Evolutionary conservation across 148 eudicot genomes (phyloP), one percentile per base, ranked within the genome.

Genomic region (Diospyros kaki): DNA sequence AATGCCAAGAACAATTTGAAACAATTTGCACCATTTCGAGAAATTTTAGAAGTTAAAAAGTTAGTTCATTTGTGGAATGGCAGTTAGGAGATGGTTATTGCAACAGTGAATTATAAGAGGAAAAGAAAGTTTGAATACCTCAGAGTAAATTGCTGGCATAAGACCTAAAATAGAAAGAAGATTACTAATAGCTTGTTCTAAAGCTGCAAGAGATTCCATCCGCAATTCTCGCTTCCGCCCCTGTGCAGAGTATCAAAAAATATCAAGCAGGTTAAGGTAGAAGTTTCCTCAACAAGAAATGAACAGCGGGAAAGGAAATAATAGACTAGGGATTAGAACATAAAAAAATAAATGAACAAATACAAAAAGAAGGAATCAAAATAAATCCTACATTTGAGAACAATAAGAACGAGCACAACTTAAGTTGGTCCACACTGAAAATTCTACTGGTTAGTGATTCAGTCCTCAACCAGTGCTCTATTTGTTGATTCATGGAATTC

Each of bases 171-270:
- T 78, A 58, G 73, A 56, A 74, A 95, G 80, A 65, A 85, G 85
- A 67, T 82, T 80, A 64, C 88, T 83, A 11, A 90, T 81, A 0
- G 84, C 53, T 79, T 81, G 85, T 67, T 83, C 94, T 77, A 95
- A 72, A 68, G 94, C 96, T 58, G 89, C 89, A 81, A 95, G 92
- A 68, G 99, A 95, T 83, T 95, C 94, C 48, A 86, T 70, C 65
- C 99, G 89, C 72, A 77, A 61, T 58, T 74, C 82, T 73, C 82
- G 86, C 94, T 92, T 95, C 89, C 84, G 92, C 62, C 97, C 99
- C 99, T 95, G 90, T 59, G 77, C 44, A 69, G 45, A 73, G 68
- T 75, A 81, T 75, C 18, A 14, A 52, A 2, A 65, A 42, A 55
- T 42, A 39, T 54, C 40, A 5, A 55, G 64, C 18, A 44, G 14